These are phyloP conservation scores for Microascus cirrosus DNA, from an alignment of 2,329 filamentous ascomycete species.

Conservation along the genomic window DNA sequence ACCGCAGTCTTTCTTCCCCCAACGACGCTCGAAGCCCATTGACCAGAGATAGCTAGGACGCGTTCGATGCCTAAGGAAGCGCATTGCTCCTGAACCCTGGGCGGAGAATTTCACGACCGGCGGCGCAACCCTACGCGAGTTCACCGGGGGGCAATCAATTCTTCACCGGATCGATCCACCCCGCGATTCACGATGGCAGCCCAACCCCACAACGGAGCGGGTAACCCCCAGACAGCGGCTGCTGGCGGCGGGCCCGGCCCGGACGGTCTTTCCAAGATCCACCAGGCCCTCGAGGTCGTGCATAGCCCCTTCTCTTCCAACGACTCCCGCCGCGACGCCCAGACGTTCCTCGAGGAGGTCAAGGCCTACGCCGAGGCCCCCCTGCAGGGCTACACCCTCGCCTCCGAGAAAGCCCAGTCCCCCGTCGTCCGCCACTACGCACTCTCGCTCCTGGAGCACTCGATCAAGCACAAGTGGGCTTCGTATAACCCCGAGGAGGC, in stretches of 20 bases:
- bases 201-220: conserved; percentile 19
- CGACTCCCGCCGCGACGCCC: conserved; percentile 69
- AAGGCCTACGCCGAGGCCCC: conserved; percentile 73
- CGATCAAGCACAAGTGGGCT: conserved; percentile 75
- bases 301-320: conserved; percentile 76
- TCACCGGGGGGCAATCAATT: neutral
- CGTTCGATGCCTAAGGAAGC: neutral
- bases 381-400: conserved; percentile 73
- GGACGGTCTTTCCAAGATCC: conserved; percentile 54
- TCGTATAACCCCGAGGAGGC: conserved; percentile 61
- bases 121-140: neutral
- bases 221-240: conserved; percentile 19
- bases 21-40: neutral
- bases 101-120: neutral
- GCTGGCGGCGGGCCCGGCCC: conserved; percentile 22
- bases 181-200: conserved; percentile 7
- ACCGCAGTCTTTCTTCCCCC: neutral
- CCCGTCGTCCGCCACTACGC: conserved; percentile 87
- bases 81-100: neutral
- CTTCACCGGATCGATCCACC: neutral
- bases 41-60: neutral
- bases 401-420: conserved; percentile 62
- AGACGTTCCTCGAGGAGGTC: conserved; percentile 73
- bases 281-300: conserved; percentile 77
- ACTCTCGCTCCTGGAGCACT: conserved; percentile 80